These are phyloP conservation scores for Millerago galiae DNA, from an alignment of 805 yeast species.

Conservation along the genomic window DNA sequence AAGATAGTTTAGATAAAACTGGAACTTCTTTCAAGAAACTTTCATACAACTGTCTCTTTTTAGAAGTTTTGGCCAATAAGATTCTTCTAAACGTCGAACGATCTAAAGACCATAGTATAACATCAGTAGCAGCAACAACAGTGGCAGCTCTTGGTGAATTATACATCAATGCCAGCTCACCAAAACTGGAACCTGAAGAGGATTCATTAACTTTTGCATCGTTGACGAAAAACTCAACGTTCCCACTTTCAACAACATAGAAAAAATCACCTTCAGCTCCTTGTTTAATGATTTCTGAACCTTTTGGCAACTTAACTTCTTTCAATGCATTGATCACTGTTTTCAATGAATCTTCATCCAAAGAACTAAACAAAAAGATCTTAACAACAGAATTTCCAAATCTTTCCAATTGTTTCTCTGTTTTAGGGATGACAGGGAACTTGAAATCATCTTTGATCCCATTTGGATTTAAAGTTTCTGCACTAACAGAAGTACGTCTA, in stretches of 20 bases:
- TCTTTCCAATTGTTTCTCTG: slow-evolving; percentile 57
- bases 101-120: slow-evolving; percentile 87
- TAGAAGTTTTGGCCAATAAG: slow-evolving; percentile 81
- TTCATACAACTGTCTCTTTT: slow-evolving; percentile 87
- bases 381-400: slow-evolving; percentile 66
- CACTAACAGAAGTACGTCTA: slow-evolving; percentile 86
- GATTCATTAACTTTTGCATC: slow-evolving; percentile 58
- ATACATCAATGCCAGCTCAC: slow-evolving; percentile 96
- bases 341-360: slow-evolving; percentile 70
- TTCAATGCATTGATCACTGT: slow-evolving; percentile 81
- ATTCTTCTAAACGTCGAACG: slow-evolving; percentile 90
- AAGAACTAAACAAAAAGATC: slow-evolving; percentile 78
- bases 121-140: slow-evolving; percentile 64
- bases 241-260: slow-evolving; percentile 79
- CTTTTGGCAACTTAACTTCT: slow-evolving; percentile 56
- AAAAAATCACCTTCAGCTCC: slow-evolving; percentile 95
- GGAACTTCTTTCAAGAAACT: slow-evolving; percentile 83
- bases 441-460: slow-evolving; percentile 61
- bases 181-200: slow-evolving; percentile 88
- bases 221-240: slow-evolving; percentile 74
- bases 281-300: slow-evolving; percentile 69
- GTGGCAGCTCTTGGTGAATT: slow-evolving; percentile 98
- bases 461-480: slow-evolving; percentile 79
- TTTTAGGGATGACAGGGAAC: slow-evolving; percentile 62
- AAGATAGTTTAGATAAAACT: slow-evolving; percentile 62